phyloP scores from a whole-genome alignment of 1,284 basidiomycete genomes.

The Melampsora abietis-canadensis region DNA sequence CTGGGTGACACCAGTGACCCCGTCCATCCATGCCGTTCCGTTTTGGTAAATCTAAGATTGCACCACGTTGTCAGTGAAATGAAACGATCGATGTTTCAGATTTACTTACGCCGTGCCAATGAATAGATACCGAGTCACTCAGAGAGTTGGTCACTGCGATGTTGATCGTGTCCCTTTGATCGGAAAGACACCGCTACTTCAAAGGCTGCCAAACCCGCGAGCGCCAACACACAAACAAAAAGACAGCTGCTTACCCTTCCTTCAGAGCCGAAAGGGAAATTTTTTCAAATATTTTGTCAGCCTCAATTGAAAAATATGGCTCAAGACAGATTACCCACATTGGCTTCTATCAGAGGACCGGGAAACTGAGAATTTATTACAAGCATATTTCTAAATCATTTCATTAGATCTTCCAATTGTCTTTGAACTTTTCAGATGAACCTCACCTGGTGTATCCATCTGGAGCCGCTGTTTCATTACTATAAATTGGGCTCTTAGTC shows the following conservation, averaged over 20 bases:
- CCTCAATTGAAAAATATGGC: background rate
- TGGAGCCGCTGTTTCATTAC: background rate
- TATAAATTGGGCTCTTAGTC: background rate
- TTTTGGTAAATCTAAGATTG: slow-evolving; percentile 18
- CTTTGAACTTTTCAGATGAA: background rate
- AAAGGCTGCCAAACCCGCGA: too few species aligned
- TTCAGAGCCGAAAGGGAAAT: background rate
- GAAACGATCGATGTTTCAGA: background rate
- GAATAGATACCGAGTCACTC: slow-evolving; percentile 47
- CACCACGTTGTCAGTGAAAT: too few species aligned
- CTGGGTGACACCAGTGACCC: slow-evolving; percentile 56
- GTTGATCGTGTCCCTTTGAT: slow-evolving; percentile 47
- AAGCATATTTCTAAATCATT: slow-evolving; percentile 45
- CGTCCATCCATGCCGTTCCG: slow-evolving; percentile 55
- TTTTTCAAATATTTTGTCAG: too few species aligned
- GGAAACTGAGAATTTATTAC: slow-evolving; percentile 59
- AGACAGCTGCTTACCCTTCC: background rate
- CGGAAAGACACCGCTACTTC: too few species aligned
- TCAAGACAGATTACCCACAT: slow-evolving; percentile 28
- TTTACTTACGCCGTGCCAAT: slow-evolving; percentile 51
- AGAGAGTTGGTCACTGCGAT: slow-evolving; percentile 49
- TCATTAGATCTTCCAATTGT: background rate
- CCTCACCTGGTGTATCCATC: background rate
- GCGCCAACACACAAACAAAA: background rate
- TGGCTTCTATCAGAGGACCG: slow-evolving; percentile 58